Conservation (phyloP, 345 rosid species). For the Brassica cretica region DNA sequence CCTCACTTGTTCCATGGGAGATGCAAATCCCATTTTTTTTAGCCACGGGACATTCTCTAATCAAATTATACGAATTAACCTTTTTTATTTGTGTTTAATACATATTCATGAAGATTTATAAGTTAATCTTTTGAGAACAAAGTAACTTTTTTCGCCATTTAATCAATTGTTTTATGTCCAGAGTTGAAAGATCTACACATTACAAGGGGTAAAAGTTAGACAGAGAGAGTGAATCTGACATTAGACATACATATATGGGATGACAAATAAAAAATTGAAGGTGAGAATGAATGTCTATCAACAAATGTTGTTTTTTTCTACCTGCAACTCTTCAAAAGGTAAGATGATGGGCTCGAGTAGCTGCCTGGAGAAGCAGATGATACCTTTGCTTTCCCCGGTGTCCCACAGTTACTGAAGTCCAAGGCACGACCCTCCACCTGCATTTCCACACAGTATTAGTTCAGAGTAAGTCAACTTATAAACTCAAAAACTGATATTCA, state of each 20-base stretch:
- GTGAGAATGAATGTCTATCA: conserved; percentile 5
- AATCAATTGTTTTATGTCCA: conserved; percentile 25
- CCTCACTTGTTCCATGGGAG: neutral
- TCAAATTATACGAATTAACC: neutral
- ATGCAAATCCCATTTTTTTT: neutral
- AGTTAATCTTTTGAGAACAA: conserved; percentile 5
- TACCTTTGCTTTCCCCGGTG: conserved; percentile 64
- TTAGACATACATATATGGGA: conserved; percentile 28
- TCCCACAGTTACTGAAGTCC: conserved; percentile 92
- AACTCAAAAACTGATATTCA: neutral
- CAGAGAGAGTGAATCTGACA: neutral
- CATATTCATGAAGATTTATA: neutral
- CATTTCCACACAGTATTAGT: conserved; percentile 28
- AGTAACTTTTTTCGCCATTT: conserved; percentile 7
- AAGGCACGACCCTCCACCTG: conserved; percentile 85
- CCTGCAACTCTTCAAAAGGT: conserved; percentile 85
- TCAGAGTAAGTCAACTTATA: neutral
- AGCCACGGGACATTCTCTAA: neutral
- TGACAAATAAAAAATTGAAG: conserved; percentile 15
- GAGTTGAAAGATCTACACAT: conserved; percentile 32
- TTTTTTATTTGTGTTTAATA: neutral
- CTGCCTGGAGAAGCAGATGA: conserved; percentile 50
- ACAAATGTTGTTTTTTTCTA: conserved; percentile 24
- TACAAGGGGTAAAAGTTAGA: neutral
- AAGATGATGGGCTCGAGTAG: conserved; percentile 73